Evolutionary conservation across 2,329 filamentous ascomycete species (phyloP).

Genomic region (Delphinella strobiligena): DNA sequence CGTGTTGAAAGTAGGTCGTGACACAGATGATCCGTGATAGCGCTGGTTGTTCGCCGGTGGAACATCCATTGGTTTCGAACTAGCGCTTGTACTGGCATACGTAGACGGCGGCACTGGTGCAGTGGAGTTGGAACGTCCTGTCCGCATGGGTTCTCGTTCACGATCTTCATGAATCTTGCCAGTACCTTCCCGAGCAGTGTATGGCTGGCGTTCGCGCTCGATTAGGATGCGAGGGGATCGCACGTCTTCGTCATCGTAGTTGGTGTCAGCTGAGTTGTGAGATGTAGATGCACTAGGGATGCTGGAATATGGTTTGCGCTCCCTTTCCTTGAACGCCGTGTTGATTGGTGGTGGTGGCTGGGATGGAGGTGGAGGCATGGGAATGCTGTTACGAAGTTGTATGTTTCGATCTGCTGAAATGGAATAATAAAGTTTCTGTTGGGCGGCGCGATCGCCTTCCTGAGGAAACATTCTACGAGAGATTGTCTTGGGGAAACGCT

Average conservation of each 20-base stretch:
- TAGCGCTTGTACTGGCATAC: not conserved
- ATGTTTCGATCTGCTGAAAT: constrained; percentile 42
- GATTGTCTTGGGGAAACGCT: constrained; percentile 68
- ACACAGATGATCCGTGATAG: constrained; percentile 5
- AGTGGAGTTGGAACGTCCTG: constrained; percentile 8
- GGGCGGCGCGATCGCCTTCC: constrained; percentile 42
- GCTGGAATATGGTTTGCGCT: constrained; percentile 28
- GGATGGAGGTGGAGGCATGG: constrained; percentile 23
- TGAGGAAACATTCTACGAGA: constrained; percentile 60
- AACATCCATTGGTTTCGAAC: constrained; percentile 8
- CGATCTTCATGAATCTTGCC: constrained; percentile 42
- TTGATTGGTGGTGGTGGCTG: constrained; percentile 13
- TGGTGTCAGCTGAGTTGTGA: not conserved
- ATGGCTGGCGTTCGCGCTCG: constrained; percentile 55
- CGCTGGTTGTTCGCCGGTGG: constrained; percentile 3
- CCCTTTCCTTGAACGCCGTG: constrained; percentile 23
- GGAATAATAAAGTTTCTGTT: constrained; percentile 48
- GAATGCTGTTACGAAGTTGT: constrained; percentile 26
- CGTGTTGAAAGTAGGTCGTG: constrained; percentile 1
- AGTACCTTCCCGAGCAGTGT: constrained; percentile 44
- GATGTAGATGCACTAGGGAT: constrained; percentile 14
- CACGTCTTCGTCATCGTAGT: constrained; percentile 23
- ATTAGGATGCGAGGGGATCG: constrained; percentile 36
- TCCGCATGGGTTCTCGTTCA: constrained; percentile 9
- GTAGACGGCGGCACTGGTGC: constrained; percentile 6